Percentiles rank a stretch among this genome's conserved stretches.
phyloP scores from a whole-genome alignment of 2,329 filamentous ascomycete species.

The Chaetomium strumarium region DNA sequence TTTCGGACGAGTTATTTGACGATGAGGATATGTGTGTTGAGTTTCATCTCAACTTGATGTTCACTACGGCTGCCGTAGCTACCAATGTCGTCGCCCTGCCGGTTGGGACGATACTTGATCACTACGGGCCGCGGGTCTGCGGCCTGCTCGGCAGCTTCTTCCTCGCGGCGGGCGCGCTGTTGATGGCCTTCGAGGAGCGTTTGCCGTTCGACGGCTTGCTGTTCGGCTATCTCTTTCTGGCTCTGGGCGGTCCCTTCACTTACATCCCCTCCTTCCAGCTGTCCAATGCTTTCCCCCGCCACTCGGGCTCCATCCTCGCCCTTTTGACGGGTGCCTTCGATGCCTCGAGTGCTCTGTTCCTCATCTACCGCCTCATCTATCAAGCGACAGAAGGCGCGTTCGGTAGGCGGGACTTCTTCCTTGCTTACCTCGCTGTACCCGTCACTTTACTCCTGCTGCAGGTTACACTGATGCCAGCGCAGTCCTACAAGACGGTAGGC shows the following conservation, averaged over 20 bases:
- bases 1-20: slow-evolving; percentile 18
- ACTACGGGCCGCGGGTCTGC: slow-evolving; percentile 71
- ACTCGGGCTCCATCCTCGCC: slow-evolving; percentile 73
- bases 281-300: slow-evolving; percentile 73
- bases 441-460: slow-evolving; percentile 60
- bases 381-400: slow-evolving; percentile 47
- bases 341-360: slow-evolving; percentile 71
- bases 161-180: slow-evolving; percentile 61
- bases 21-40: slow-evolving; percentile 43
- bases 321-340: slow-evolving; percentile 79
- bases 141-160: slow-evolving; percentile 65
- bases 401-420: slow-evolving; percentile 63
- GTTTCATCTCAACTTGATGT: slow-evolving; percentile 79
- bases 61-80: slow-evolving; percentile 79
- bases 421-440: slow-evolving; percentile 66
- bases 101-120: slow-evolving; percentile 78
- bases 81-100: slow-evolving; percentile 85
- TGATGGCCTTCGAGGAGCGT: slow-evolving; percentile 62
- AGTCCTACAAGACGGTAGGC: slow-evolving; percentile 78
- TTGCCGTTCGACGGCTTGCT: slow-evolving; percentile 70
- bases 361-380: slow-evolving; percentile 67
- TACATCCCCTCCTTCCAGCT: slow-evolving; percentile 82
- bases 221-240: slow-evolving; percentile 67
- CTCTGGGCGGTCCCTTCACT: slow-evolving; percentile 72
- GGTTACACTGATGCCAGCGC: slow-evolving; percentile 63